Conservation (phyloP, 495 filamentous ascomycete genomes). For the Xylaria grammica region DNA sequence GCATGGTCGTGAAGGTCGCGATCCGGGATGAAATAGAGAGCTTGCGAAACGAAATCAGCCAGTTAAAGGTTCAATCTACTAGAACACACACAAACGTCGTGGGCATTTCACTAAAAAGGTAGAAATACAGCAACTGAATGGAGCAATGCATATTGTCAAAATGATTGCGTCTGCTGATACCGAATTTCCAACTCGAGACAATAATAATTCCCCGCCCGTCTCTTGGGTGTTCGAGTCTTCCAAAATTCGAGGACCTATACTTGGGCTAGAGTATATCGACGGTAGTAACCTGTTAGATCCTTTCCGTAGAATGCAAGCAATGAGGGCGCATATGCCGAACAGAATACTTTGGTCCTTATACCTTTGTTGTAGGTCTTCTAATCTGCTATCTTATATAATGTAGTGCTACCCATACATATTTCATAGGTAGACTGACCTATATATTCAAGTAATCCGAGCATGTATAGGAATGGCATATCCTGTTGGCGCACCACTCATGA, state of each 20-base stretch:
- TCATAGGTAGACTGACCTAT: neutral
- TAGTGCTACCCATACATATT: neutral
- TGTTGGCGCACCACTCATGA: conserved; percentile 3
- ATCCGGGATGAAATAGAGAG: neutral
- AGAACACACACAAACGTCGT: neutral
- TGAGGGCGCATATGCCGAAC: conserved; percentile 8
- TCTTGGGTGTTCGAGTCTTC: too few relatives aligned
- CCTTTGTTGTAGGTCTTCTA: conserved; percentile 2
- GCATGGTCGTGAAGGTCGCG: conserved; percentile 14
- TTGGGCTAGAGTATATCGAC: conserved; percentile 14
- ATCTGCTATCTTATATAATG: neutral
- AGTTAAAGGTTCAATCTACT: conserved; percentile 11
- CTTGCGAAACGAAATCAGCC: conserved; percentile 2
- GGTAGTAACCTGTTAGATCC: neutral
- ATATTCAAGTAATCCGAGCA: conserved; percentile 9
- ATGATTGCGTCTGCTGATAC: conserved; percentile 6
- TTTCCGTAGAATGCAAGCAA: conserved; percentile 1
- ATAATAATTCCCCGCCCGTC: neutral
- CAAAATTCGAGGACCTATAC: neutral
- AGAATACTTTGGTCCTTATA: conserved; percentile 15
- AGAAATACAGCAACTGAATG: neutral
- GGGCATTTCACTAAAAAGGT: neutral
- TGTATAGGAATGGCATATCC: conserved; percentile 20
- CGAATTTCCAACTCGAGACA: neutral
- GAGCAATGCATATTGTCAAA: conserved; percentile 6